Conservation (phyloP, 2,329 filamentous ascomycete genomes). For the Trichothecium sympodiale region DNA sequence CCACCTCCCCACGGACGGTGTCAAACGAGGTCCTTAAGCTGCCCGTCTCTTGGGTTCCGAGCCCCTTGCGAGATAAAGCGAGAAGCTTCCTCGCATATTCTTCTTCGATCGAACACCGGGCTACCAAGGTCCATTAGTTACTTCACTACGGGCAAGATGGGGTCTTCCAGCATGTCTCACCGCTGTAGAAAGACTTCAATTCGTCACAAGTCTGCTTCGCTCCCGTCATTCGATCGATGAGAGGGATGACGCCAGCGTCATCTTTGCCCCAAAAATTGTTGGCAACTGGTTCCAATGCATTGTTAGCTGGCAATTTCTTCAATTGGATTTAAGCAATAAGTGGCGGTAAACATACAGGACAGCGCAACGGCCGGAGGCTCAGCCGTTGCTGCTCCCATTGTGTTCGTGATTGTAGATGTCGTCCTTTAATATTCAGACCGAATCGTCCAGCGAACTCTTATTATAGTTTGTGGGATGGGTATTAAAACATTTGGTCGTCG, state of each 20-base stretch:
- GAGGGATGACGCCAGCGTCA: constrained; percentile 84
- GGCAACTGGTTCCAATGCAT: constrained; percentile 51
- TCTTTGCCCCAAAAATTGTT: constrained; percentile 99
- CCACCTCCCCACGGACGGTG: constrained; percentile 77
- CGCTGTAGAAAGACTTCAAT: constrained; percentile 77
- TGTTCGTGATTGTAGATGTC: constrained; percentile 11
- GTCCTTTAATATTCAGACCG: no score
- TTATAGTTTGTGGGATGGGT: no score
- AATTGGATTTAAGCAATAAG: background rate
- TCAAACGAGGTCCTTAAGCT: constrained; percentile 78
- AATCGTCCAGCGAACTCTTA: no score
- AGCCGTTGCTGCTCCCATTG: constrained; percentile 49
- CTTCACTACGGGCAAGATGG: background rate
- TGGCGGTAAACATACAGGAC: constrained; percentile 40
- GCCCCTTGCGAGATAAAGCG: constrained; percentile 72
- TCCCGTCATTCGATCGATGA: constrained; percentile 88
- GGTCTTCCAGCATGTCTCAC: constrained; percentile 32
- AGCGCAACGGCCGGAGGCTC: constrained; percentile 55
- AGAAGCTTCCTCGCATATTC: constrained; percentile 89
- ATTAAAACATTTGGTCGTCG: no score
- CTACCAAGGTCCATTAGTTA: constrained; percentile 27
- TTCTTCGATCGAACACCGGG: constrained; percentile 87
- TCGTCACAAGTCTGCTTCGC: constrained; percentile 94
- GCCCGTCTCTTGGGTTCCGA: constrained; percentile 80
- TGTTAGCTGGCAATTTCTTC: constrained; percentile 8